Evolutionary conservation across 2,329 filamentous ascomycete species (phyloP).

Genomic region (Neoscytalidium dimidiatum): DNA sequence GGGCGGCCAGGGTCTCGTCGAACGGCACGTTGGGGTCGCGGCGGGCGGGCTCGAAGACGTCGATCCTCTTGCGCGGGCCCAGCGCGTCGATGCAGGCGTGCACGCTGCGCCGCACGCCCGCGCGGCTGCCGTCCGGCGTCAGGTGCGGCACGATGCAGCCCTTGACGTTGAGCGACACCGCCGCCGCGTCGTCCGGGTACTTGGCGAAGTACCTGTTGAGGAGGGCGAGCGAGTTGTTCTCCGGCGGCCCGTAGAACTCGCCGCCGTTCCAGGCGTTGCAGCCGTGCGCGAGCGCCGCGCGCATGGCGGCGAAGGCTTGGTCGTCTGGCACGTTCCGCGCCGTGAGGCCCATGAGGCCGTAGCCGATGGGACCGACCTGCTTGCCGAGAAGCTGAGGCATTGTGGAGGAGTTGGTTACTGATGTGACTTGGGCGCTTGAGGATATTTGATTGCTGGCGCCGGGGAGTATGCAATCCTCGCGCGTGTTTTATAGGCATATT

Average conservation of each 20-base stretch:
- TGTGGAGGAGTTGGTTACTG: not conserved
- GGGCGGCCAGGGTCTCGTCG: not conserved
- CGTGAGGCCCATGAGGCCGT: not conserved
- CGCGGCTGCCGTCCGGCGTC: not conserved
- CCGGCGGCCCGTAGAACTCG: constrained; percentile 42
- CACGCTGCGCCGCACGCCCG: not conserved
- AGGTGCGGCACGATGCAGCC: constrained; percentile 25
- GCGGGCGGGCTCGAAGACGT: constrained; percentile 2
- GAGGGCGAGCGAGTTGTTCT: constrained; percentile 38
- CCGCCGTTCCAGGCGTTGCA: constrained; percentile 47
- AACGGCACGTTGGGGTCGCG: not conserved
- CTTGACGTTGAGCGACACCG: constrained; percentile 45
- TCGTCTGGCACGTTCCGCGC: constrained; percentile 24
- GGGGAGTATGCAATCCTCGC: too few relatives aligned
- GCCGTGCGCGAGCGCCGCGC: constrained; percentile 40
- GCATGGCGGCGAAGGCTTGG: constrained; percentile 48
- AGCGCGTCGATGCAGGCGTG: not conserved
- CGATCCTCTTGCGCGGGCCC: not conserved
- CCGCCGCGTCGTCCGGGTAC: constrained; percentile 43
- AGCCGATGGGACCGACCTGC: not conserved
- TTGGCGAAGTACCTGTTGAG: constrained; percentile 46
- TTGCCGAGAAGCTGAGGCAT: not conserved
- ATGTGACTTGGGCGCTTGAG: too few relatives aligned
- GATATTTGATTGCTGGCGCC: too few relatives aligned
- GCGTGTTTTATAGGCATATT: too few relatives aligned